Base-by-base conservation (phyloP, 2,329 filamentous ascomycete genomes). In the Pestalotiopsis sp. region DNA sequence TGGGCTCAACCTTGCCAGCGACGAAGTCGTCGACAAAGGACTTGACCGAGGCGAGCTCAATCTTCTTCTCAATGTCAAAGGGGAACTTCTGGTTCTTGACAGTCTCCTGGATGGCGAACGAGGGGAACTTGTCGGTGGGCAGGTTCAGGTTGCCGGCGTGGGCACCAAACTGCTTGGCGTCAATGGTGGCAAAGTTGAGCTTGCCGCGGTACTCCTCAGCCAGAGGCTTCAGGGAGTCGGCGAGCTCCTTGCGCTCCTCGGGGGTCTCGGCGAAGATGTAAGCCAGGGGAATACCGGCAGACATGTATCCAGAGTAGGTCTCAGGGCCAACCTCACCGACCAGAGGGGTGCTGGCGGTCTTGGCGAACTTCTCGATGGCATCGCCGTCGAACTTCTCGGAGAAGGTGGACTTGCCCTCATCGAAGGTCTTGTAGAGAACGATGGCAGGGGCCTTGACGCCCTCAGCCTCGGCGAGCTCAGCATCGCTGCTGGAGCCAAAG, bases 101-200 rank as follows among this genome's bases (percentile, higher is more conserved):
- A 67, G 91, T 94, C 80, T 98, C 93, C 85, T 99, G 96, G 81
- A 99, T 98, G 78, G 95, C 96, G 83, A 99, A 99, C 70, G 95
- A 92, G 71, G 96, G 96, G 91, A 97, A 99, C 83, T 94, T 92
- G 86, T 95, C 93, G 71, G 93, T 89, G 85, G 97, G 94, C 72
- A 99, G 93, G 90, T 99, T 99, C 75, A 99, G 90, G 90, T 99
- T 99, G 78, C 89, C 90, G 75, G 94, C 95, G 84, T 99, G 96
- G 75, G 95, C 94, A 80, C 96, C 96, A 79, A 97, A 99, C 70
- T 92, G 83, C 87, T 93, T 93, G 75, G 96, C 95, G 79, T 99
- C 96, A 77, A 99, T 98, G 78, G 94, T 98, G 73, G 95, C 96
- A 81, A 99, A 97, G 92, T 97, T 98, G 86, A 99, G 90, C 81